Evolutionary conservation across 2,329 filamentous ascomycete species (phyloP).

Genomic region (Clarireedia hainanense): DNA sequence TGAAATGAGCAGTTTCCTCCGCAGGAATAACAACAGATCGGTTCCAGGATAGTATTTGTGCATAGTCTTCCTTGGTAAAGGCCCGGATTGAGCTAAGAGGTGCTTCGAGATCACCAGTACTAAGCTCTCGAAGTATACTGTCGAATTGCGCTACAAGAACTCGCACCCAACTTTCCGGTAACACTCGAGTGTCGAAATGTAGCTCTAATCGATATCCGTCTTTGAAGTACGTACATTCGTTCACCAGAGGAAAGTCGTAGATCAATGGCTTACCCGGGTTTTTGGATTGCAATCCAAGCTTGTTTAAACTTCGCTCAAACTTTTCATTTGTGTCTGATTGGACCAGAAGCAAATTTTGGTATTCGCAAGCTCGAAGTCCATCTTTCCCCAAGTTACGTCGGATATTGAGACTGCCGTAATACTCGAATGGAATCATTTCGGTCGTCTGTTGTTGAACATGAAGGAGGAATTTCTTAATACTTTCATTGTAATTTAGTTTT

Average conservation of each 20-base stretch:
- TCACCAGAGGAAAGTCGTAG: not conserved
- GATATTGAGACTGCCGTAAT: constrained; percentile 17
- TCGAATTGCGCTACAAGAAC: not conserved
- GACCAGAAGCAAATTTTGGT: constrained; percentile 12
- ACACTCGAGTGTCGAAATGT: not conserved
- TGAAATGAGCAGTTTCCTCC: constrained; percentile 14
- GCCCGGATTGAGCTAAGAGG: not conserved
- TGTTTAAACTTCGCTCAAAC: not conserved
- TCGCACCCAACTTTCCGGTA: not conserved
- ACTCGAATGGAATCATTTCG: constrained; percentile 35
- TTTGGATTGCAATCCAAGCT: not conserved
- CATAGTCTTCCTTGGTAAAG: not conserved
- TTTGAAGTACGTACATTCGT: not conserved
- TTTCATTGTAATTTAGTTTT: constrained; percentile 24
- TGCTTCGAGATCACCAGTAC: not conserved
- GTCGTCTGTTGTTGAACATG: constrained; percentile 38
- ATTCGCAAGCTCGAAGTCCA: constrained; percentile 14
- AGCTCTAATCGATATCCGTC: not conserved
- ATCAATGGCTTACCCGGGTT: not conserved
- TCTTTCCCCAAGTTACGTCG: not conserved
- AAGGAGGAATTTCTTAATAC: constrained; percentile 35
- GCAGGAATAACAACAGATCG: constrained; percentile 6
- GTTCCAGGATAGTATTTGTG: constrained; percentile 12
- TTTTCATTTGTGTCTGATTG: constrained; percentile 8
- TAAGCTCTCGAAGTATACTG: not conserved